Percentiles rank a stretch among this genome's conserved stretches.
These are phyloP conservation scores for Pezicula radicicola DNA, from an alignment of 2,329 filamentous ascomycete species.

Conservation along the genomic window DNA sequence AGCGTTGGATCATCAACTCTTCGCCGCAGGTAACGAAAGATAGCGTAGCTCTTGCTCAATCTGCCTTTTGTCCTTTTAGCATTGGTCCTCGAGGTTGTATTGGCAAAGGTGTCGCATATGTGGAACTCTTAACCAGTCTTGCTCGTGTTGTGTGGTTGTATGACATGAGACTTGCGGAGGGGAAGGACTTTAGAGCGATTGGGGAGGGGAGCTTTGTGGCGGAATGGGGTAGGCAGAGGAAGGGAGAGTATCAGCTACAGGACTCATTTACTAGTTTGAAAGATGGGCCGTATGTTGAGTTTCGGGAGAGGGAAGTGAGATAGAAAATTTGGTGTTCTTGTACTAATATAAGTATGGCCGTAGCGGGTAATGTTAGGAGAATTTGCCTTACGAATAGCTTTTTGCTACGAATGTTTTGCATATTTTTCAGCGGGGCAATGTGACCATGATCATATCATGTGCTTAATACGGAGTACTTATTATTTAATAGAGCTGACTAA, in stretches of 20 bases:
- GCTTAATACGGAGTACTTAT: too few relatives aligned
- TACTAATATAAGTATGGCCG: too few relatives aligned
- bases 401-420: too few relatives aligned
- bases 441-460: too few relatives aligned
- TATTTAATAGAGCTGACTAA: too few relatives aligned
- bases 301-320: conserved; percentile 32
- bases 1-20: conserved; percentile 38
- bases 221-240: conserved; percentile 53
- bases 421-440: too few relatives aligned
- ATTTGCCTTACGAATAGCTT: too few relatives aligned
- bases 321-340: too few relatives aligned
- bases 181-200: conserved; percentile 25
- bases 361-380: too few relatives aligned
- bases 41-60: conserved; percentile 13
- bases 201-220: conserved; percentile 47
- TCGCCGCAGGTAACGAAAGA: conserved; percentile 13
- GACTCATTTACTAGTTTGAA: conserved; percentile 75
- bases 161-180: conserved; percentile 9
- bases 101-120: conserved; percentile 20
- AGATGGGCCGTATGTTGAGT: conserved; percentile 67
- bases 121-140: conserved; percentile 18
- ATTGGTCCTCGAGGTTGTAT: conserved; percentile 21
- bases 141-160: conserved; percentile 10
- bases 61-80: conserved; percentile 21
- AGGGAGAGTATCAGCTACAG: conserved; percentile 63